Evolutionary conservation across 2,329 filamentous ascomycete genomes (phyloP).

Genomic region (Septoria linicola): DNA sequence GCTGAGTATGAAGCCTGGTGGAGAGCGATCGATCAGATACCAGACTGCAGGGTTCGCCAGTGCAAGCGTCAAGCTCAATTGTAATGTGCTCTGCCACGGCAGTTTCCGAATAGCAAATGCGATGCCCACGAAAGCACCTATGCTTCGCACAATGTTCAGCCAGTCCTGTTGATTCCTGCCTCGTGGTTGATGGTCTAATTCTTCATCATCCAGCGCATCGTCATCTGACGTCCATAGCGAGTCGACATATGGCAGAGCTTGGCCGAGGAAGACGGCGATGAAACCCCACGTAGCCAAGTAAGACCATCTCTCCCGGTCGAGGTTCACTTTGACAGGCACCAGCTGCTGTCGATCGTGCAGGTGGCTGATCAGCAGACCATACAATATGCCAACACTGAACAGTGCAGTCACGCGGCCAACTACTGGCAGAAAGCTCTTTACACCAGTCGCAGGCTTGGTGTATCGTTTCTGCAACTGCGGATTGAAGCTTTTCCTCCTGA

Average conservation of each 20-base stretch:
- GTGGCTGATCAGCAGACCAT: constrained; percentile 77
- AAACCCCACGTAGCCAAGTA: constrained; percentile 82
- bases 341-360: constrained; percentile 69
- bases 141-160: constrained; percentile 68
- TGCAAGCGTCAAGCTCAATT: constrained; percentile 83
- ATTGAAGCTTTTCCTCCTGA: constrained; percentile 30
- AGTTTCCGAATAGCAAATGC: constrained; percentile 83
- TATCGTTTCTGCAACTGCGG: constrained; percentile 23
- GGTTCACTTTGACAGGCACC: constrained; percentile 60
- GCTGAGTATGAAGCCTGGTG: constrained; percentile 78
- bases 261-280: constrained; percentile 74
- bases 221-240: constrained; percentile 62
- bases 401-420: constrained; percentile 52
- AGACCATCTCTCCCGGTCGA: constrained; percentile 57
- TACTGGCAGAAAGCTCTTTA: constrained; percentile 46
- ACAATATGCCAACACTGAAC: constrained; percentile 76
- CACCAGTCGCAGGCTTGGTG: constrained; percentile 28
- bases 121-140: constrained; percentile 71
- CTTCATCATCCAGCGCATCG: constrained; percentile 34
- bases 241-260: constrained; percentile 81
- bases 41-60: constrained; percentile 90
- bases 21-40: constrained; percentile 92
- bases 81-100: constrained; percentile 91
- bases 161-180: constrained; percentile 48
- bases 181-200: constrained; percentile 23